phyloP scores from a whole-genome alignment of 2,329 filamentous ascomycete genomes.

The Hypoxylon sp. region DNA sequence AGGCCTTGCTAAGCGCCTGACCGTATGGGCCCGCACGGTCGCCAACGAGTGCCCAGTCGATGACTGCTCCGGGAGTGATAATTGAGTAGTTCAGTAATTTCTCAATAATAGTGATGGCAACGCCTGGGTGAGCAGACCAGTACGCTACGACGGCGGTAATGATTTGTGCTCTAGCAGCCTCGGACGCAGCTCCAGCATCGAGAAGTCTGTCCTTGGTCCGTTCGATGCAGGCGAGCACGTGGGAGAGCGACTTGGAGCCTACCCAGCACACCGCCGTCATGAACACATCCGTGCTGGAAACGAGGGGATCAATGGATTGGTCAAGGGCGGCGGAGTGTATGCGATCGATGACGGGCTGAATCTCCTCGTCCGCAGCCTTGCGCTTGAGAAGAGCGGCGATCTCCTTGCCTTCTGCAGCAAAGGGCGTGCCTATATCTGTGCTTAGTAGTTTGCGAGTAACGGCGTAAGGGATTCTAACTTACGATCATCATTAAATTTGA shows the following conservation, averaged over 20 bases:
- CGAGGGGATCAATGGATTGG: constrained; percentile 80
- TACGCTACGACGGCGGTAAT: constrained; percentile 91
- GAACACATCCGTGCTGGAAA: constrained; percentile 93
- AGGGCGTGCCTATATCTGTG: constrained; percentile 75
- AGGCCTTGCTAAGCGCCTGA: constrained; percentile 77
- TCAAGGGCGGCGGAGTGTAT: constrained; percentile 85
- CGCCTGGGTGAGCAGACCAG: constrained; percentile 92
- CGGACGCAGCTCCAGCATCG: constrained; percentile 80
- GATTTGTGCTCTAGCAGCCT: constrained; percentile 86
- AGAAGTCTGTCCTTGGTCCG: constrained; percentile 91
- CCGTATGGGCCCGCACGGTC: constrained; percentile 71
- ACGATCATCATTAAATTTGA: constrained; percentile 88
- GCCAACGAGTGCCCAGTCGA: constrained; percentile 86
- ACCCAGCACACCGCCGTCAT: constrained; percentile 94
- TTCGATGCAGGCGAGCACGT: constrained; percentile 96
- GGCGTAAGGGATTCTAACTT: constrained; percentile 57
- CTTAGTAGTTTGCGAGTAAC: constrained; percentile 33
- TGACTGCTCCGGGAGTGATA: constrained; percentile 84
- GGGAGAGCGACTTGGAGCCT: constrained; percentile 94
- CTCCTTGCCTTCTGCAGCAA: constrained; percentile 86
- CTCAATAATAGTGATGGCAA: constrained; percentile 93
- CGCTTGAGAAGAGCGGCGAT: constrained; percentile 83
- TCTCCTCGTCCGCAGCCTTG: constrained; percentile 88
- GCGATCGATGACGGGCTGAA: constrained; percentile 83
- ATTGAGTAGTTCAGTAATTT: constrained; percentile 98